Evolutionary conservation across 345 rosid species (phyloP).

Genomic region (Eucalyptus guilfoylei): DNA sequence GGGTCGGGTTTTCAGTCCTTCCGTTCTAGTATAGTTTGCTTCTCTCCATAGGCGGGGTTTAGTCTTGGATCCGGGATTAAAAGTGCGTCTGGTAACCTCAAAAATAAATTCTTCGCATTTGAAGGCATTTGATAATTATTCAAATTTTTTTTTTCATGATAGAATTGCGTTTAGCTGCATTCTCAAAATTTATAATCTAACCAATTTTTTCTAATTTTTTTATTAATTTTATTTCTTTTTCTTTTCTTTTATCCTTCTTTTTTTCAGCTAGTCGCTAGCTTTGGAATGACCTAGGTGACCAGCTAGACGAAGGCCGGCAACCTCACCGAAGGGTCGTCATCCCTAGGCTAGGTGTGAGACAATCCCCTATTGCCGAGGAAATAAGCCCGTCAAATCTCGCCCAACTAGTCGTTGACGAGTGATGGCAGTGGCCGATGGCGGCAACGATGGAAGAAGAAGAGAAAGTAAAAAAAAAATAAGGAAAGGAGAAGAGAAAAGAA

Average conservation of each 20-base stretch:
- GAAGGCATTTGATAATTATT: rapidly evolving
- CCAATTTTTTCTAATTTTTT: rapidly evolving
- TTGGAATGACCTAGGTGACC: rapidly evolving
- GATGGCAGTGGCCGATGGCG: no score
- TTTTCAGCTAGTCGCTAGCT: rapidly evolving
- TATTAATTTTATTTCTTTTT: no score
- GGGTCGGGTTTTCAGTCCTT: neutral
- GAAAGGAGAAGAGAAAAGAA: no score
- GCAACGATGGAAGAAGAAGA: no score
- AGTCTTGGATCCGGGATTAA: neutral
- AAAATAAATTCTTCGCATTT: no score
- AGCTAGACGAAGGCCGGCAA: rapidly evolving
- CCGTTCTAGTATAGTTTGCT: neutral
- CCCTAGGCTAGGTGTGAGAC: rapidly evolving
- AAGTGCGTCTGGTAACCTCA: rapidly evolving
- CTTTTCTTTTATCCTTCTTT: no score
- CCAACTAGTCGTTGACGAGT: no score
- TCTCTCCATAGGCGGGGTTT: neutral
- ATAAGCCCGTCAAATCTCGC: no score
- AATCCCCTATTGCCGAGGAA: no score
- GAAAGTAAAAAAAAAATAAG: no score
- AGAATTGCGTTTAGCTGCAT: rapidly evolving
- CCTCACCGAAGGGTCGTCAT: rapidly evolving
- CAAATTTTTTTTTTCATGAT: no score
- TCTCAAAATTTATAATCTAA: no score